Evolutionary conservation across 306 rosid species (phyloP).

Genomic region (Begonia masoniana): DNA sequence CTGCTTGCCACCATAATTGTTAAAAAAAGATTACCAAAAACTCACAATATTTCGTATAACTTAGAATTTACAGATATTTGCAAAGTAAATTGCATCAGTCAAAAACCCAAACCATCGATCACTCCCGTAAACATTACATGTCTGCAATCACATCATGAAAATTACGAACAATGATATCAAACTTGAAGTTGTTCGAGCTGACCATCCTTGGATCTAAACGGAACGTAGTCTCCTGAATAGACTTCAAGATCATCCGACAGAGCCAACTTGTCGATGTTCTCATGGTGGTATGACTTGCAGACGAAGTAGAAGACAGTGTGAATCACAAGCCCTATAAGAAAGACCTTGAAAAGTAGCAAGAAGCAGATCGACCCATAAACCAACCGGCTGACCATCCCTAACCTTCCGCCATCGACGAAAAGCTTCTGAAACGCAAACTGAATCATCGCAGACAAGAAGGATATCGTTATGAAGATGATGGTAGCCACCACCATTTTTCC

Average conservation of each 20-base stretch:
- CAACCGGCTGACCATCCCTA: neutral
- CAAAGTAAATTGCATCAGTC: too few species aligned
- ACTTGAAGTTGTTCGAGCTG: slow-evolving; percentile 1
- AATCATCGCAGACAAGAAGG: neutral
- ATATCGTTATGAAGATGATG: neutral
- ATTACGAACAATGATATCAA: neutral
- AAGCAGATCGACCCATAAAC: slow-evolving; percentile 8
- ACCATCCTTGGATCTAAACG: slow-evolving; percentile 9
- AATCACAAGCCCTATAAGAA: slow-evolving; percentile 13
- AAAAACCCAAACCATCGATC: too few species aligned
- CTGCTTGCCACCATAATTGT: too few species aligned
- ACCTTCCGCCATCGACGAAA: slow-evolving; percentile 1
- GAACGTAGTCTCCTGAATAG: slow-evolving; percentile 15
- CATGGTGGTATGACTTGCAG: slow-evolving; percentile 23
- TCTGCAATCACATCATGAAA: too few species aligned
- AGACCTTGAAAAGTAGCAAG: slow-evolving; percentile 7
- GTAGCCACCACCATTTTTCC: slow-evolving; percentile 7
- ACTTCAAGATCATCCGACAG: slow-evolving; percentile 17
- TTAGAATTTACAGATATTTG: too few species aligned
- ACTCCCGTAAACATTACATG: too few species aligned
- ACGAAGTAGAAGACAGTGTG: slow-evolving; percentile 16
- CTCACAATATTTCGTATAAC: too few species aligned
- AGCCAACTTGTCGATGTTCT: slow-evolving; percentile 13
- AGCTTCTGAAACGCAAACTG: slow-evolving; percentile 1
- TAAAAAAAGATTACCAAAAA: too few species aligned